Base-by-base conservation (phyloP, 805 yeast species). In the Cyberlindnera mrakii region DNA sequence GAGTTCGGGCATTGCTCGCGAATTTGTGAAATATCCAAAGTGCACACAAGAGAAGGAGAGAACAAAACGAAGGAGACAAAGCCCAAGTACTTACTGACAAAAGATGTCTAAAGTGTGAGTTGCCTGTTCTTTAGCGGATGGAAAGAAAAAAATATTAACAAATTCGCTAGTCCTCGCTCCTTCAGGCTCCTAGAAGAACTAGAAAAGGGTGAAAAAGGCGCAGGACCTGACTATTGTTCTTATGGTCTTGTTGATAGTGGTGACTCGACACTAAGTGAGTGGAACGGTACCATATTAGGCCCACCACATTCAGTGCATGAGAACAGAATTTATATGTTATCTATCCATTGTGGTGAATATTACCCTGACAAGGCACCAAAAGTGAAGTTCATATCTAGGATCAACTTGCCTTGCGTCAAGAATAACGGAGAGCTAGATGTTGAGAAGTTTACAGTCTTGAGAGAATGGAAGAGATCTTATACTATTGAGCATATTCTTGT, bases 221-320 rank as follows among this genome's bases (percentile, higher is more conserved):
- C 86, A 38, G 97, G 98, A 17, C 93, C 97, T 20, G 98, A 93
- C 64, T 85, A 96, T 14, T 90, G 96, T 62, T 91, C 98, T 18
- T 88, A 93, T 58, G 99, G 99, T 0, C 74, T 93, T 37, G 80
- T 87, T 19, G 91, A 87, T 56, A 80, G 84, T 49, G 96, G 86
- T 56, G 99, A 93, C 62, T 86, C 90, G 52, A 71, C 89, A 40
- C 87, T 93, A 95, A 85, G 96, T 10, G 67, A 83, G 56, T 93
- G 99, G 99, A 93, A 90, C 66, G 99, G 97, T 11, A 93, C 99
- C 30, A 91, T 93, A 41, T 70, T 93, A 51, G 99, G 99, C 0
- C 99, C 99, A 4, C 99, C 99, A 30, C 95, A 85, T 58, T 78
- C 80, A 39, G 70, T 77, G 23, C 97, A 91, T 62, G 97, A 90